phyloP scores from a whole-genome alignment of 305 asterid species.

The Fraxinus xanthoxyloides region DNA sequence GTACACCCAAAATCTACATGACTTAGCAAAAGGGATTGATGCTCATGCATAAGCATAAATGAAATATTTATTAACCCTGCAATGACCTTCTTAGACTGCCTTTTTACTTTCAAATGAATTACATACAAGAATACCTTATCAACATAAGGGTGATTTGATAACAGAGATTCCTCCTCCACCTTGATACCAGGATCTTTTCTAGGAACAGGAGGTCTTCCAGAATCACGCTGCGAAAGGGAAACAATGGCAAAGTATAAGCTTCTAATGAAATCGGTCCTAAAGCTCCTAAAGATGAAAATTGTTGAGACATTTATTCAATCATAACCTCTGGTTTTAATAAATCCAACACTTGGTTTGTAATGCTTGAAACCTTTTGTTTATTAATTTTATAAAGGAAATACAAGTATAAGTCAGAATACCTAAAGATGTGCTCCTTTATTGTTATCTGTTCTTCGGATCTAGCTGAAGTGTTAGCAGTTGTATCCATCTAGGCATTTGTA shows the following conservation, averaged over 20 bases:
- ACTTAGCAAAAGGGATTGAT: background rate
- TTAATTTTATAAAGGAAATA: background rate
- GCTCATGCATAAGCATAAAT: background rate
- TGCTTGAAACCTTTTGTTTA: background rate
- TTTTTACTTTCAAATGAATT: conserved; percentile 1
- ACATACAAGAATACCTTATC: conserved; percentile 57
- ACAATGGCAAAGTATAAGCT: conserved; percentile 12
- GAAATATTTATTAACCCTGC: background rate
- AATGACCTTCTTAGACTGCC: background rate
- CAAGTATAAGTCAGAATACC: background rate
- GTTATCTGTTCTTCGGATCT: conserved; percentile 1
- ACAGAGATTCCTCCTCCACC: conserved; percentile 84
- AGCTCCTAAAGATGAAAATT: conserved; percentile 5
- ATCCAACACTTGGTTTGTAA: background rate
- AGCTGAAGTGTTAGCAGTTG: background rate
- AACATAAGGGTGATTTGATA: conserved; percentile 90
- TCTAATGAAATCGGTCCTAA: conserved; percentile 13
- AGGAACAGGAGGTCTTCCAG: conserved; percentile 87
- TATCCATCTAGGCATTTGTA: conserved; percentile 10
- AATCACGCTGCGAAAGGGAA: conserved; percentile 67
- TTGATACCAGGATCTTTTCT: conserved; percentile 82
- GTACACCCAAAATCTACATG: background rate
- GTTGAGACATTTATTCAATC: background rate
- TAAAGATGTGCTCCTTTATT: background rate
- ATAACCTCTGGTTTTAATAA: background rate